Evolutionary conservation across 2,329 filamentous ascomycete genomes (phyloP).

Genomic region (Thielaviopsis ethacetica): DNA sequence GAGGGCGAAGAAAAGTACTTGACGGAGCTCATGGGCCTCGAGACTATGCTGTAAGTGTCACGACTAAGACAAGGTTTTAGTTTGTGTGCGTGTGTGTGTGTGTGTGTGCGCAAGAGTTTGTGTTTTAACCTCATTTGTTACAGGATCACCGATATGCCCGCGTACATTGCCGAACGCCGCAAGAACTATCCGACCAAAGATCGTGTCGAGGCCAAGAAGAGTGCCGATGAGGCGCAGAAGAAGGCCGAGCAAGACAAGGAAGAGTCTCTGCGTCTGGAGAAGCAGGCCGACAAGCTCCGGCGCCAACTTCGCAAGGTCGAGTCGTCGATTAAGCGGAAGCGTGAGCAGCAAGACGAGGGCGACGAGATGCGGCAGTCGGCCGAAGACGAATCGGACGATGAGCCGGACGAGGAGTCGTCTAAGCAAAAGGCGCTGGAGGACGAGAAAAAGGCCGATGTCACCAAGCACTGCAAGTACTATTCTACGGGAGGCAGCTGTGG

Average conservation of each 20-base stretch:
- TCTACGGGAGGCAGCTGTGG: conserved; percentile 52
- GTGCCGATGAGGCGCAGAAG: conserved; percentile 26
- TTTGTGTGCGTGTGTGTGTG: neutral
- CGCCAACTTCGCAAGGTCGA: conserved; percentile 54
- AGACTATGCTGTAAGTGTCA: conserved; percentile 35
- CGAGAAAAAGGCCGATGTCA: conserved; percentile 40
- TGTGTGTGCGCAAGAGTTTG: neutral
- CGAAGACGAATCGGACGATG: conserved; percentile 30
- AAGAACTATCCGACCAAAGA: conserved; percentile 66
- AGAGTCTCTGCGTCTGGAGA: conserved; percentile 25
- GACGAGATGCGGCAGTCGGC: conserved; percentile 45
- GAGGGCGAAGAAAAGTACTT: conserved; percentile 55
- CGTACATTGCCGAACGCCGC: conserved; percentile 68
- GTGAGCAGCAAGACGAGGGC: conserved; percentile 49
- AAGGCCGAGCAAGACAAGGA: conserved; percentile 46
- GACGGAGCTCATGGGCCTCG: conserved; percentile 36
- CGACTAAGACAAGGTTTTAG: conserved; percentile 11
- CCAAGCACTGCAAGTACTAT: conserved; percentile 55
- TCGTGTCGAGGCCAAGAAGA: conserved; percentile 47
- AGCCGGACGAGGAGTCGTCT: conserved; percentile 34
- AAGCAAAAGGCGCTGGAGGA: conserved; percentile 16
- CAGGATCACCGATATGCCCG: conserved; percentile 52
- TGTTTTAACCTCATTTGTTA: neutral
- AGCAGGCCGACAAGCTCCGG: conserved; percentile 44
- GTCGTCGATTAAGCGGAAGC: conserved; percentile 51